Conservation (phyloP, 495 filamentous ascomycete genomes). For the Talaromyces ruber region DNA sequence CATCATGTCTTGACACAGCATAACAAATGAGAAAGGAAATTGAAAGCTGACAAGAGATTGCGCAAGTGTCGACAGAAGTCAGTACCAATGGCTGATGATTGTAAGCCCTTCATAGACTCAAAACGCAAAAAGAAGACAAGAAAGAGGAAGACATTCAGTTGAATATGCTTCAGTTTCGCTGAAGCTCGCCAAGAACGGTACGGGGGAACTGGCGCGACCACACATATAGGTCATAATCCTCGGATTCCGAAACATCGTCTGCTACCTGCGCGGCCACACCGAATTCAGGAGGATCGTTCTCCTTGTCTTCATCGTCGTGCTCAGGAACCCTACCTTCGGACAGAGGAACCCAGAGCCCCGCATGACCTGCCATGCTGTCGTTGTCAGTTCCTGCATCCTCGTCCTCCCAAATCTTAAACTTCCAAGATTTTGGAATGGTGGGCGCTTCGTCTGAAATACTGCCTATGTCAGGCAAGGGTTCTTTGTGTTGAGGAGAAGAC, state of each 20-base stretch:
- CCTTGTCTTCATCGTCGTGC: neutral
- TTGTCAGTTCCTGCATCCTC: neutral
- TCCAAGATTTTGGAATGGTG: neutral
- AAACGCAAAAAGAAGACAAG: neutral
- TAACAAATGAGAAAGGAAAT: neutral
- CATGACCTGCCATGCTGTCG: neutral
- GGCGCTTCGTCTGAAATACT: neutral
- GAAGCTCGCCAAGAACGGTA: neutral
- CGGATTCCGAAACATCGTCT: too few species aligned
- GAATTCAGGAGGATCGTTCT: neutral
- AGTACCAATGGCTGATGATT: neutral
- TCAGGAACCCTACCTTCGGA: too few species aligned
- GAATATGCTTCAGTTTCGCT: neutral
- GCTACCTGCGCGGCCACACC: neutral
- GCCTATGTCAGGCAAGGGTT: neutral
- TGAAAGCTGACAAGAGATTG: neutral
- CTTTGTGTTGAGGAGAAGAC: neutral
- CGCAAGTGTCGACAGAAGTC: neutral
- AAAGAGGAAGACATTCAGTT: neutral
- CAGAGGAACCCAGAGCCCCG: neutral
- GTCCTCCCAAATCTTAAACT: neutral
- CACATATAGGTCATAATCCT: neutral
- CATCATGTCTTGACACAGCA: neutral
- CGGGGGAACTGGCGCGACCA: neutral
- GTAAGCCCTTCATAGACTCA: neutral